A percentile compares a stretch with the other conserved stretches of the same genome.
phyloP scores from a whole-genome alignment of 768 basidiomycete species.

The Termitomyces bulborhizus region DNA sequence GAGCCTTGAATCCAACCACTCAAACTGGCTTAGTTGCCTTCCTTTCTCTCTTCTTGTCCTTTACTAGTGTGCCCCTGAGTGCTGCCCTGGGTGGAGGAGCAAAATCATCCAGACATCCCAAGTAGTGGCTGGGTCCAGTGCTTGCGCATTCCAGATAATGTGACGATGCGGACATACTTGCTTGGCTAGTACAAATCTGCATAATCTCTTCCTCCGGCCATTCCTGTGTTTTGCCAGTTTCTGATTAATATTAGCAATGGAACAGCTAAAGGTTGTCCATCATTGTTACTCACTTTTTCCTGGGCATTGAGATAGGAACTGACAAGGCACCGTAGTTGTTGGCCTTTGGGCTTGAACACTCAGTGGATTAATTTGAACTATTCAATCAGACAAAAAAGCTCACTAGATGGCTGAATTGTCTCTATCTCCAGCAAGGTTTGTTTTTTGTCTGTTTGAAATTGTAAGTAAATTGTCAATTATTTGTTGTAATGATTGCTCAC shows the following conservation, averaged over 20 bases:
- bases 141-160: not conserved
- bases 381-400: no score
- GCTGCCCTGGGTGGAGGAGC: not conserved
- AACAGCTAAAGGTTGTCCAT: no score
- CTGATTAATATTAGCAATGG: no score
- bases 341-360: not conserved
- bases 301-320: not conserved
- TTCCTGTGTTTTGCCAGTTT: not conserved
- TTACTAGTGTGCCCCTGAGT: not conserved
- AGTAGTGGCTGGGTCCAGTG: not conserved
- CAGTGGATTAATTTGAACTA: no score
- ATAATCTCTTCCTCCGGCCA: not conserved
- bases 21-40: not conserved
- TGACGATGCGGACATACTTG: not conserved
- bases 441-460: no score
- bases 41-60: not conserved
- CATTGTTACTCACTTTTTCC: not conserved
- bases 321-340: not conserved
- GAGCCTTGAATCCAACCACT: no score
- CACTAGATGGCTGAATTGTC: no score
- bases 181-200: not conserved
- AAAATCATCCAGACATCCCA: not conserved
- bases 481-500: no score
- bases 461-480: no score
- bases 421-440: no score